phyloP scores from a whole-genome alignment of 2,329 filamentous ascomycete species.

The Acephala macrosclerotiorum region DNA sequence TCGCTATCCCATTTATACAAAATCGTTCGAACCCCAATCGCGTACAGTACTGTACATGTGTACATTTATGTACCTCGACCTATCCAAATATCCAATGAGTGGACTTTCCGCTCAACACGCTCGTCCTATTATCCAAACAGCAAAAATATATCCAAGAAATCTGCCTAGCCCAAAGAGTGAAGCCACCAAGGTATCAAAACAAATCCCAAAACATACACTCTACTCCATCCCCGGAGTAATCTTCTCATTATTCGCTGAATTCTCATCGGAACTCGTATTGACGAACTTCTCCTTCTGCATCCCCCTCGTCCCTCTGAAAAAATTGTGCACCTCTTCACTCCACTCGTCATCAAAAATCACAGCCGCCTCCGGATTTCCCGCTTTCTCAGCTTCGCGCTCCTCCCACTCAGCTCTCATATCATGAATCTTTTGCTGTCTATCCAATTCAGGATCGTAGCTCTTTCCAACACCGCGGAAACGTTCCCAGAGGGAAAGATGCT shows the following conservation, averaged over 20 bases:
- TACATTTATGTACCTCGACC: no score
- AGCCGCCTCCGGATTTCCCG: slow-evolving; percentile 28
- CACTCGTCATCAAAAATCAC: slow-evolving; percentile 32
- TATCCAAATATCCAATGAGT: not conserved
- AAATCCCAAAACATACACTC: not conserved
- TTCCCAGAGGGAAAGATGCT: slow-evolving; percentile 90
- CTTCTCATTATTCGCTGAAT: not conserved
- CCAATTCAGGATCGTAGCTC: slow-evolving; percentile 81
- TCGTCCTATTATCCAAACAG: not conserved
- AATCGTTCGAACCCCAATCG: no score
- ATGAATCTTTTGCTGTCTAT: slow-evolving; percentile 84
- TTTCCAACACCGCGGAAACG: slow-evolving; percentile 79
- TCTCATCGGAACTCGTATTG: not conserved
- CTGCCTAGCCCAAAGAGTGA: not conserved
- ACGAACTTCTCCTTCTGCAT: not conserved
- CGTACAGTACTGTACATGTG: no score
- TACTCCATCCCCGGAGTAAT: not conserved
- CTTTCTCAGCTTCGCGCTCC: slow-evolving; percentile 56
- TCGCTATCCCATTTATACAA: no score
- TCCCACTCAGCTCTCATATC: slow-evolving; percentile 78
- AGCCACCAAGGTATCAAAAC: not conserved
- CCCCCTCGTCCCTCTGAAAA: slow-evolving; percentile 29
- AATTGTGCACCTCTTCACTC: slow-evolving; percentile 39
- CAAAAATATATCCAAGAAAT: not conserved
- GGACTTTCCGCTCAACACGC: not conserved